Percentiles rank a stretch among this genome's conserved stretches.
These are phyloP conservation scores for Sorghum bicolor DNA, from an alignment of 176 grass and related monocot species.

Conservation along the genomic window Sorghum_bicolor_NCBIv3 NC_012876.2:62650001-62650500, in stretches of 20 bases:
- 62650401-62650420: conserved; percentile 56
- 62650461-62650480: background rate
- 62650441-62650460: conserved; percentile 48
- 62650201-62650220: background rate
- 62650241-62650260: background rate
- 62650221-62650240: conserved; percentile 11
- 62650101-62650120: conserved; percentile 52
- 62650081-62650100: conserved; percentile 61
- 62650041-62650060: conserved; percentile 10
- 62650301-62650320: conserved; percentile 46
- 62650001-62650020: background rate
- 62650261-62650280: conserved; percentile 1
- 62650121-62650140: conserved; percentile 62
- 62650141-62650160: conserved; percentile 28
- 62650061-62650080: background rate
- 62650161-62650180: conserved; percentile 33
- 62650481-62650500: background rate
- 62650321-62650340: conserved; percentile 62
- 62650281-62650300: conserved; percentile 46
- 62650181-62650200: background rate
- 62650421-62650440: conserved; percentile 69
- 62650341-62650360: conserved; percentile 46
- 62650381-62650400: conserved; percentile 39
- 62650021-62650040: conserved; percentile 27
- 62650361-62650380: conserved; percentile 80